phyloP scores from a whole-genome alignment of 495 filamentous ascomycete genomes.

The Umbilicaria muhlenbergii region DNA sequence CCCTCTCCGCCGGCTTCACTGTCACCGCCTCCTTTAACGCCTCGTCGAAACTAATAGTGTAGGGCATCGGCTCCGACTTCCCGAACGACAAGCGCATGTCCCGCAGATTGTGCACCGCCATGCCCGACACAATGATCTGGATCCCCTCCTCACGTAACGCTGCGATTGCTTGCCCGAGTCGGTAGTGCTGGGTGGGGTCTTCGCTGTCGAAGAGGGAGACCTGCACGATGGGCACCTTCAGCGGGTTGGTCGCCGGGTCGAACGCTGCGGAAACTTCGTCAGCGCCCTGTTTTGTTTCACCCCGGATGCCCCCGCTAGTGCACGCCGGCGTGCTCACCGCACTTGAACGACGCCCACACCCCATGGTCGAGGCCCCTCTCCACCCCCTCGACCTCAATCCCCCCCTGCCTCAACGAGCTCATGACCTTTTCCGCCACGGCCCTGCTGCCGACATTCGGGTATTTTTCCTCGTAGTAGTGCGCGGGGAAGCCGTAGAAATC shows the following conservation, averaged over 20 bases:
- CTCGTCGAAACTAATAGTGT: slow-evolving; percentile 60
- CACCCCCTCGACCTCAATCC: slow-evolving; percentile 48
- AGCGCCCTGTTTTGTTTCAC: neutral
- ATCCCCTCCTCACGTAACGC: slow-evolving; percentile 56
- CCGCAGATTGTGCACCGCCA: slow-evolving; percentile 77
- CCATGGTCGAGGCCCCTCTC: slow-evolving; percentile 68
- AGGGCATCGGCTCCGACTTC: slow-evolving; percentile 38
- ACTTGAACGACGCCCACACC: slow-evolving; percentile 57
- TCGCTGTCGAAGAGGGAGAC: slow-evolving; percentile 59
- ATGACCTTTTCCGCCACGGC: slow-evolving; percentile 53
- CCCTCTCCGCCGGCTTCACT: slow-evolving; percentile 33
- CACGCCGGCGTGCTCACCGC: too few species aligned
- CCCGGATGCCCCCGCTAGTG: too few species aligned
- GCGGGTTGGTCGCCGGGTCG: slow-evolving; percentile 53
- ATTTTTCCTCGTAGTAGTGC: slow-evolving; percentile 44
- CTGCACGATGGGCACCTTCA: slow-evolving; percentile 66
- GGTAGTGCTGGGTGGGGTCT: slow-evolving; percentile 54
- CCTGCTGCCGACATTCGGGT: slow-evolving; percentile 50
- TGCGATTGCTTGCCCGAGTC: slow-evolving; percentile 52
- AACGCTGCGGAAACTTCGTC: slow-evolving; percentile 31
- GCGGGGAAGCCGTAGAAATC: slow-evolving; percentile 74
- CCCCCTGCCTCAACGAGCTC: slow-evolving; percentile 35
- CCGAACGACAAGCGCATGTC: slow-evolving; percentile 37
- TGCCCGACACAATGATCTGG: slow-evolving; percentile 64
- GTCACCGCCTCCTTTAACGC: slow-evolving; percentile 58